A percentile compares a stretch with the other conserved stretches of the same genome.
These are phyloP conservation scores for Fagus crenata DNA, from an alignment of 306 rosid genomes.

Conservation along the genomic window DNA sequence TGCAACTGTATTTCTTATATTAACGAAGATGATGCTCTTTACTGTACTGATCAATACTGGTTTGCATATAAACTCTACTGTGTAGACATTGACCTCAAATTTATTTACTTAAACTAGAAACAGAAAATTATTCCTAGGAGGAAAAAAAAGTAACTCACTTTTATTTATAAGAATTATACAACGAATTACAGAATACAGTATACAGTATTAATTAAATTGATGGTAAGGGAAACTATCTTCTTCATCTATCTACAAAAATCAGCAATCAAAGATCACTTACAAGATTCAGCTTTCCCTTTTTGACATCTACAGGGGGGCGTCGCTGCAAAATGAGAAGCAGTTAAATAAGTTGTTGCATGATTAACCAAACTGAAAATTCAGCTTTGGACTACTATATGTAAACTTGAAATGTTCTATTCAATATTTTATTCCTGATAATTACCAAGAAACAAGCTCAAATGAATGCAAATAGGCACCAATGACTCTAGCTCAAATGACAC, in stretches of 20 bases:
- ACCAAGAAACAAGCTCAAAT: background rate
- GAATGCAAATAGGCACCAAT: background rate
- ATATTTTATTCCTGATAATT: background rate
- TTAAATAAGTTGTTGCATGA: conserved; percentile 21
- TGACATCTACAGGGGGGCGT: conserved; percentile 79
- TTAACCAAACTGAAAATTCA: conserved; percentile 15
- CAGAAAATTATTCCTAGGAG: background rate
- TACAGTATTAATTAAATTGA: background rate
- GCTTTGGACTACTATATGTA: background rate
- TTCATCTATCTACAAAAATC: background rate
- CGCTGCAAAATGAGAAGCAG: conserved; percentile 66
- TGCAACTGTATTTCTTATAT: background rate
- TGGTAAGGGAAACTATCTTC: background rate
- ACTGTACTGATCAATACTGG: background rate
- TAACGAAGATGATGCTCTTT: background rate
- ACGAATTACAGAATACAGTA: too few species aligned
- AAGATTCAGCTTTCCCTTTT: conserved; percentile 76
- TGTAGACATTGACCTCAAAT: background rate
- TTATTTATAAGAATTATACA: too few species aligned
- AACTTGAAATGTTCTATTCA: background rate
- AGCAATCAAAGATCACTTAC: conserved; percentile 52
- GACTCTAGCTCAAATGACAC: background rate
- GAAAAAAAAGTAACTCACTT: too few species aligned
- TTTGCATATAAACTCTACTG: background rate
- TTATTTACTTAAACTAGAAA: background rate